Evolutionary conservation across 2,329 filamentous ascomycete species (phyloP), one percentile per base, ranked within the genome.

Genomic region (Aureobasidium sp.): DNA sequence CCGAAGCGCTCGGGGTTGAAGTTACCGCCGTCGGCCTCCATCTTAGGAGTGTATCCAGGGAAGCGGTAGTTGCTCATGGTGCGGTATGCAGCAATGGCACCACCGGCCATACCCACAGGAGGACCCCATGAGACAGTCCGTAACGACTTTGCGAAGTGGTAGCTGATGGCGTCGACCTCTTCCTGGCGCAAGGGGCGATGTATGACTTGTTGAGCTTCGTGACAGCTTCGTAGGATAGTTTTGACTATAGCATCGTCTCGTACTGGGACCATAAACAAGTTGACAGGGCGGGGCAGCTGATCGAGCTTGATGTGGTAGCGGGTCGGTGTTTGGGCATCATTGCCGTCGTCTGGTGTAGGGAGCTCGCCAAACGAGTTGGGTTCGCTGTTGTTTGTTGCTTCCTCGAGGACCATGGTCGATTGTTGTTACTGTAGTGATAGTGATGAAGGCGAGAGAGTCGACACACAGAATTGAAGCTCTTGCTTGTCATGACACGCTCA

Each of bases 141-240:
- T 37, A 77, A 66, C 5, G 70, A 69, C 45, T 74, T 70, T 27
- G 75, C 73, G 32, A 74, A 67, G 62, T 78, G 73, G 62, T 66
- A 73, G 11, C 75, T 73, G 13, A 79, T 66, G 0, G 76, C 75
- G 55, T 78, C 74, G 7, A 74, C 70, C 67, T 80, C 78, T 15
- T 76, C 73, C 25, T 72, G 68, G 6, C 70, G 70, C 13, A 78
- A 54, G 0, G 72, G 69, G 10, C 78, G 72, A 5, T 72, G 68
- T 10, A 79, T 60, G 11, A 73, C 67, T 34, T 68, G 39, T 41
- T 65, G 62, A 2, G 66, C 68, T 63, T 67, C 72, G 64, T 50
- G 67, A 68, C 64, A 69, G 67, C 55, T 62, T 15, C 69, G 54
- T 27, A 69, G 66, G 36, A 78, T 69, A 0, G 69, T 71, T 2